Base-by-base conservation (phyloP, 352 stramenopile species). In the Salisapilia sapeloensis region DNA sequence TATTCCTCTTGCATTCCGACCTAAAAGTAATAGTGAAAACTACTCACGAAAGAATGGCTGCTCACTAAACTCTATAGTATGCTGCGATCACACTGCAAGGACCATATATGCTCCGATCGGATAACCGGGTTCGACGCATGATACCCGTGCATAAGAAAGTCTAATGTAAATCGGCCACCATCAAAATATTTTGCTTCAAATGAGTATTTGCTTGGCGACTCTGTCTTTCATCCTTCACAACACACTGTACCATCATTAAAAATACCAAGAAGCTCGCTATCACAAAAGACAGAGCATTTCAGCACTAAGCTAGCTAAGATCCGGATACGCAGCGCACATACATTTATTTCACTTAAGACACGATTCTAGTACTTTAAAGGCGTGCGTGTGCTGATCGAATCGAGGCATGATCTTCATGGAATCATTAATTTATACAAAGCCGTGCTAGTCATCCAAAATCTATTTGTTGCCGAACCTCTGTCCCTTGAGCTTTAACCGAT, bases 291-390 rank as follows among this genome's bases (percentile, higher is more conserved):
- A 3, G 9, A 22, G 6, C 38, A 35, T 16, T 52, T 52, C 30
- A 56, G 52, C 35, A 42, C 12, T 4, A 41, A 38, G 21, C 32
- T 56, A 1, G 24, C 38, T 0, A 49, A 49, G 27, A 33, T 31
- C 3, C 42, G 48, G 11, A 34, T 56, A 15, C 38, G 38, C 24
- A 36, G 6, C 11, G 48, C 51, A 24, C 42, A 56, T 27, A 35
- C 17, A 9, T 52, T 56, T 27, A 39, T 42, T 0, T 8, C 48
- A 1, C 1, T 52, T 1, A 52, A 52, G 27, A 32, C 32, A 2
- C 42, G 48, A 6, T 56, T 56, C 20, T 39, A 52, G 28, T 48
- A 49, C 13, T 44, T 56, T 16, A 46, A 44, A 28, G 20, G 28
- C 7, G 51, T 52, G 11, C 37, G 47, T n/a, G 31, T 36, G n/a